Evolutionary conservation across 2,329 filamentous ascomycete species (phyloP), one percentile per base, ranked within the genome.

Genomic region (Microsporum canis): DNA sequence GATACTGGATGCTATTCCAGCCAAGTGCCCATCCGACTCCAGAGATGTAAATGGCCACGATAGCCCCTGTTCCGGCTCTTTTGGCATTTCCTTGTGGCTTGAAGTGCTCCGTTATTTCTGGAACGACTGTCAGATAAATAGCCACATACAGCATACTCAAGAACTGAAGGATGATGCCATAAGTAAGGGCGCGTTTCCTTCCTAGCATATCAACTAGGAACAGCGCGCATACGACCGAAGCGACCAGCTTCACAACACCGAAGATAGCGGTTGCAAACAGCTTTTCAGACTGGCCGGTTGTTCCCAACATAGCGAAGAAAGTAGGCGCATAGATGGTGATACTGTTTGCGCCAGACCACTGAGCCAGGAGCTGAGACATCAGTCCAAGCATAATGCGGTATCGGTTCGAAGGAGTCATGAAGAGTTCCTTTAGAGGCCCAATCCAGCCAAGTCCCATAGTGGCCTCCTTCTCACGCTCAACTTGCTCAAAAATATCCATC

Each of bases 191-290:
- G 12, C 78, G 72, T 73, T 89, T 89, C 59, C 88, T 83, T 0
- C 88, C 88, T 62, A 91, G 82, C 61, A 85, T 82, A 66, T 91
- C 88, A 66, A 91, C 86, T 1, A 91, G 80, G 78, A 90, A 88
- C 58, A 90, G 78, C 0, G 87, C 87, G 70, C 87, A 90, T 34
- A 82, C 66, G 17, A 90, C 70, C 8, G 85, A 82, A 0, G 85
- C 79, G 7, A 83, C 71, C 61, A 91, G 82, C 70, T 91, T 91
- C 65, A 89, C 80, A 47, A 89, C 80, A 43, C 88, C 88, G 61
- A 90, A 89, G 57, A 91, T 83, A 5, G 83, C 86, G 0, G 86
- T 89, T 33, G 87, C 82, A 57, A 89, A 84, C 0, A 90, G 81
- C 62, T 84, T 84, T 70, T 89, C 84, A 39, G 84, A 79, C 57